Conservation (phyloP, 768 basidiomycete genomes). For the Mycena vulgaris region DNA sequence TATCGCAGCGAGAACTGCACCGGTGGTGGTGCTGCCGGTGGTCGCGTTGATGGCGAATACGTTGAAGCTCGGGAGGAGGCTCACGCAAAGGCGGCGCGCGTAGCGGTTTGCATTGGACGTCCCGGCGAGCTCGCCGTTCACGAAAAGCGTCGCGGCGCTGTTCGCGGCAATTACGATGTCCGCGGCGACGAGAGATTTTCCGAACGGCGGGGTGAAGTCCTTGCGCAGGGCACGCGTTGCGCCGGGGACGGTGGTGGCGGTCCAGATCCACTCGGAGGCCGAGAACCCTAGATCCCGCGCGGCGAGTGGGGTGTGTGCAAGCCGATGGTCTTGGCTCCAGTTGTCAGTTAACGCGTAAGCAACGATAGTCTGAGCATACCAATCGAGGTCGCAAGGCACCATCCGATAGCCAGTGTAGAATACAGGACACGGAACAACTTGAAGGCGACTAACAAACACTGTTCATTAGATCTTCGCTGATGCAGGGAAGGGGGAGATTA, state of each 20-base stretch:
- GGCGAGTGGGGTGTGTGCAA: too few relatives aligned
- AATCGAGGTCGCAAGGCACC: too few relatives aligned
- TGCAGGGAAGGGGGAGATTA: too few relatives aligned
- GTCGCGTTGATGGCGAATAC: slow-evolving; percentile 25
- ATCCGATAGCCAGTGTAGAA: too few relatives aligned
- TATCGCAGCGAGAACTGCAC: slow-evolving; percentile 10
- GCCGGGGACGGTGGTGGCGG: not conserved
- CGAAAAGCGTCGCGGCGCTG: not conserved
- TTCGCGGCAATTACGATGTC: not conserved
- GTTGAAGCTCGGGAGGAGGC: slow-evolving; percentile 20
- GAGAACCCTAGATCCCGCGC: not conserved
- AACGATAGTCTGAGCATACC: too few relatives aligned
- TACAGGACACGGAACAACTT: too few relatives aligned
- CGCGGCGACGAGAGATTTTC: not conserved
- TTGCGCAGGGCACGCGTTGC: not conserved
- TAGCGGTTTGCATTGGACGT: not conserved
- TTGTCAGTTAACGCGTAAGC: too few relatives aligned
- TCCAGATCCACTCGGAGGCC: not conserved
- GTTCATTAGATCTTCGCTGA: too few relatives aligned
- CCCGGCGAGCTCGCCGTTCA: not conserved
- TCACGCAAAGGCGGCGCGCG: not conserved
- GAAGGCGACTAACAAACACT: too few relatives aligned
- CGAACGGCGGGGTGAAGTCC: not conserved
- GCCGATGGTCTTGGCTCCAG: too few relatives aligned
- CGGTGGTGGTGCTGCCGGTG: not conserved